Conservation (phyloP, 75 land plant genomes). For the Sequoiadendron giganteum region DNA sequence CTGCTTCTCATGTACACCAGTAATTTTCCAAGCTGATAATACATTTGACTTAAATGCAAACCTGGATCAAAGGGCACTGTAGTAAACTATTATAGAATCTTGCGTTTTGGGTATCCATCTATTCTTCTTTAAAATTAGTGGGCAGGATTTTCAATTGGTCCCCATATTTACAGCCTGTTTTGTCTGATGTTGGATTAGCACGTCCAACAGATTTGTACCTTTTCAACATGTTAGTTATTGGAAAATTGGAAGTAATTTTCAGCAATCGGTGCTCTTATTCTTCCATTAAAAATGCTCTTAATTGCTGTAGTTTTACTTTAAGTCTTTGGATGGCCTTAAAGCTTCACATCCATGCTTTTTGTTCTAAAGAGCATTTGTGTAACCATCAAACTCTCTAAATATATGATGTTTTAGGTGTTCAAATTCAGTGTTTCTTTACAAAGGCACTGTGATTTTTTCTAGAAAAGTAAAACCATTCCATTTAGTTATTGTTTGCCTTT, state of each 20-base stretch:
- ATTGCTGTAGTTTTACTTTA: not conserved
- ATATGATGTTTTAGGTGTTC: not conserved
- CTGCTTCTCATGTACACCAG: not conserved
- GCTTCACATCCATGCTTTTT: not conserved
- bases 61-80: conserved; percentile 4
- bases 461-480: not conserved
- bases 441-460: not conserved
- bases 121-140: conserved; percentile 3
- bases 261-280: not conserved
- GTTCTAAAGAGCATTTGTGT: not conserved
- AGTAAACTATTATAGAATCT: not conserved
- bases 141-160: not conserved
- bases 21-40: not conserved
- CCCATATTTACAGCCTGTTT: not conserved
- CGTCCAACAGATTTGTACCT: not conserved
- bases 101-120: not conserved
- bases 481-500: not conserved
- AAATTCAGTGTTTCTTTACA: not conserved
- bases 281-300: not conserved
- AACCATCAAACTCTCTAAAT: not conserved
- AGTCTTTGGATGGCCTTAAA: not conserved
- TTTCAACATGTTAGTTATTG: conserved; percentile 7
- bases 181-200: not conserved
- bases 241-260: not conserved
- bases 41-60: not conserved